Base-by-base conservation (phyloP, 495 filamentous ascomycete species). In the Neurospora cerealis region DNA sequence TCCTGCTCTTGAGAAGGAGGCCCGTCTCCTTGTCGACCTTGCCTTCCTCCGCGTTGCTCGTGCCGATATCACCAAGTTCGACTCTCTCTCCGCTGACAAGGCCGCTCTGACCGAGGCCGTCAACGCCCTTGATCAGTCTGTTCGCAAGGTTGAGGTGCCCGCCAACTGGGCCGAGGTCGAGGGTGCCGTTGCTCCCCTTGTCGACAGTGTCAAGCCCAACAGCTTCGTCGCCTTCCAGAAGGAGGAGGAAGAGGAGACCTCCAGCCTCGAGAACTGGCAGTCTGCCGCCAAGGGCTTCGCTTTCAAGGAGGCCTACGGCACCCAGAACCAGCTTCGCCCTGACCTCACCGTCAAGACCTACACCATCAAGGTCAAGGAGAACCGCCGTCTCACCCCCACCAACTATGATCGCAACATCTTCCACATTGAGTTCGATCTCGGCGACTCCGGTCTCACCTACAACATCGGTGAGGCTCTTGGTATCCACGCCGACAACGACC, bases 381-480 rank as follows among this genome's bases (percentile, higher is more conserved):
- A 97, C 83, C 91, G 95, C 72, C 88, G 96, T 62, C 88, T 99
- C 66, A 99, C 96, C 0, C 96, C 96, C 24, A 77, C 82, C 66
- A 91, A 91, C 13, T 99, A 99, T 81, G 95, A 97, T 81, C 93
- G 96, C 40, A 98, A 99, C 86, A 98, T 99, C 82, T 99, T 99
- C 91, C 96, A 99, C 85, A 98, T 99, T 76, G 96, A 99, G 82
- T 99, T 99, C 79, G 96, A 98, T 80, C 88, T 98, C 24, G 94
- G 94, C 69, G 84, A 90, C 77, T 96, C 94, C 42, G 94, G 94
- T 62, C 89, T 99, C 73, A 96, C 88, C 32, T 99, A 99, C 82
- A 93, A 96, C 75, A 98, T 99, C 79, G 96, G 96, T 71, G 96
- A 99, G 83, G 96, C 96, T n/a, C 91, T 99, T 11, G 96, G 96